Conservation (phyloP, 1,284 basidiomycete species). For the Ganoderma meredithae region DNA sequence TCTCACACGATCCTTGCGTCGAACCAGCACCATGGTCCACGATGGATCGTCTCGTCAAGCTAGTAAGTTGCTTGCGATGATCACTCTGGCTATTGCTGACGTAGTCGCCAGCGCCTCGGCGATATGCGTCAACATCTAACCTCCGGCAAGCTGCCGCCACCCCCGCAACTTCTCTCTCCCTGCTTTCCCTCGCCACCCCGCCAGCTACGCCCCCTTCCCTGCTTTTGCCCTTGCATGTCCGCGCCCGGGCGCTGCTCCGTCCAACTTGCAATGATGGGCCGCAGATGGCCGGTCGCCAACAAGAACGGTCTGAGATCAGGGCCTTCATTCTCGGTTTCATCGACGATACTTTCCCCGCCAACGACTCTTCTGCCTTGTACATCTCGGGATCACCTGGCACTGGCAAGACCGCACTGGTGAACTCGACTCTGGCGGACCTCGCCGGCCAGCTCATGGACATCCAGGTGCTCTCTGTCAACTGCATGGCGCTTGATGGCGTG, state of each 20-base stretch:
- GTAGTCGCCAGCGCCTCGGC: constrained; percentile 45
- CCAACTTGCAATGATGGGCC: constrained; percentile 64
- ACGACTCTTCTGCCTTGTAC: constrained; percentile 59
- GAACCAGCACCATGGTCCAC: constrained; percentile 53
- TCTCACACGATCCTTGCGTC: constrained; percentile 52
- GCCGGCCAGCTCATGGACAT: constrained; percentile 48
- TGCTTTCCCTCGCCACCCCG: constrained; percentile 60
- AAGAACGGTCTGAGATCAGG: constrained; percentile 62
- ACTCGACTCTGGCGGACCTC: constrained; percentile 57
- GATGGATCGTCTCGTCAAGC: constrained; percentile 48
- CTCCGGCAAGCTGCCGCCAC: constrained; percentile 42
- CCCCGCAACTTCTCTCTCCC: constrained; percentile 49
- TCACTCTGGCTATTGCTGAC: constrained; percentile 19
- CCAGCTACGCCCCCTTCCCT: constrained; percentile 63
- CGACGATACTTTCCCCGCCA: constrained; percentile 39
- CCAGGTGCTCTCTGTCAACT: constrained; percentile 70
- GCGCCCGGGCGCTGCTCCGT: constrained; percentile 72
- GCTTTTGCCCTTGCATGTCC: constrained; percentile 65
- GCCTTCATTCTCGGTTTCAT: constrained; percentile 65
- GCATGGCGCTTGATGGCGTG: constrained; percentile 73
- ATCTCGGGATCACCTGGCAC: constrained; percentile 84
- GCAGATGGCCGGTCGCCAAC: constrained; percentile 68
- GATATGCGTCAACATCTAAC: constrained; percentile 57
- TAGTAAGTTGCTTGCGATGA: constrained; percentile 34
- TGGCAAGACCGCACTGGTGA: constrained; percentile 84